Base-by-base conservation (phyloP, 2,329 filamentous ascomycete genomes). In the Penicillium sp. region DNA sequence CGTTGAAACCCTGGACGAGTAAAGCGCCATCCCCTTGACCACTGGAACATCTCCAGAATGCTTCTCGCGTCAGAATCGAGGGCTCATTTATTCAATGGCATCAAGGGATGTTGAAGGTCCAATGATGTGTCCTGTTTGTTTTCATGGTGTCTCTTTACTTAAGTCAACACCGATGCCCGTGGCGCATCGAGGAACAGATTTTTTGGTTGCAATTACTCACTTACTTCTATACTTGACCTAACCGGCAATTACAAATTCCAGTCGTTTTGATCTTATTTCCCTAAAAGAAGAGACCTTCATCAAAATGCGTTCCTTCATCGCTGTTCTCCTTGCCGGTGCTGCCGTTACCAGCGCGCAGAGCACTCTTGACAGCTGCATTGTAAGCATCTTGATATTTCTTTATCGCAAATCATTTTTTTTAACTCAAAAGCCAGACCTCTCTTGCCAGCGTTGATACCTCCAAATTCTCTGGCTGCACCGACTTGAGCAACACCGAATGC, bases 271-370 rank as follows among this genome's bases (percentile, higher is more conserved):
- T 37, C 49, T 48, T 2, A 54, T 38, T 8, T 35, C 14, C 14
- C 16, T 52, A 52, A 58, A 61, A 5, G 14, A 4, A 28, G 7
- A 48, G 10, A 7, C 1, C n/a, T 59, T 6, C 6, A 30, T 37
- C 55, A 65, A 53, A 46, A 70, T 70, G 68, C 68, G 68, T 54
- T 63, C 48, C 16, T 63, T 68, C 59, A 55, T 68, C 38, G 46
- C 62, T 28, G 55, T 66, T 33, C 13, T 70, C 43, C 35, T 64
- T 5, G 60, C 63, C 25, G 59, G 66, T 26, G 56, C 63, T 19
- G 40, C 60, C 16, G 25, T 26, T 16, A 61, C 59, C 26, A 52
- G 58, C 22, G 62, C 67, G 19, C 52, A 59, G 19, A 28, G 42
- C 19, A 53, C 55, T 46, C 62, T 63, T 49, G 16, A 65, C 6